Evolutionary conservation across 1,284 basidiomycete species (phyloP), one percentile per base, ranked within the genome.

Genomic region (Rhodotorula sp.): DNA sequence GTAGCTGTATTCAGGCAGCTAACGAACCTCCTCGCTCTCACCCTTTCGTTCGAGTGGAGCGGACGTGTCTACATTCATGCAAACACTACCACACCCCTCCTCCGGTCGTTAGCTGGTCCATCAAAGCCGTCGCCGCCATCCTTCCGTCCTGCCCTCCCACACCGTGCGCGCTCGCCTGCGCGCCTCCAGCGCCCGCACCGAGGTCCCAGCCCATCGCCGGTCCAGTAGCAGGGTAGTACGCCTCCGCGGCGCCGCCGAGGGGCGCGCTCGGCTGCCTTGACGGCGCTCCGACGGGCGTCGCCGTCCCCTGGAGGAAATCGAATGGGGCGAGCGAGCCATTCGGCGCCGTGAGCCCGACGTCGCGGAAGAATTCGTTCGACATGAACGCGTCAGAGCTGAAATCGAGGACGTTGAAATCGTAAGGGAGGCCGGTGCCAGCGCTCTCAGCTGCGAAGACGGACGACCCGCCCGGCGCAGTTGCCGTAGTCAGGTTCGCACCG

Each of bases 91-190:
- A 71, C 36, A 61, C 54, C 0, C 66, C 64, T 22, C 69, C 65
- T 8, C 57, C 53, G 22, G 53, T 62, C 66, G 64, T 37, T 3
- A 74, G 46, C 62, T 71, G 66, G 27, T 74, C 73, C 46, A 71
- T 37, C 62, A 74, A 34, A 10, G 67, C 70, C 0, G 53, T 62
- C 13, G 69, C 73, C 7, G 69, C 67, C 19, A 71, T 36, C 57
- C 62, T 58, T 41, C 65, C 71, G 58, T 57, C n/a, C 8, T 61
- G 64, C 10, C 32, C 25, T 10, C 22, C 46, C 4, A 36, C 59
- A 12, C 34, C 17, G 39, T 15, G 36, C 54, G 12, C 53, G 13
- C 34, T 44, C 39, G 1, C n/a, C 48, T 25, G 15, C 17, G 22
- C 48, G 25, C 25, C 48, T 34, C 32, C 32, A 4, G 29, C 39